phyloP scores from a whole-genome alignment of 2,329 filamentous ascomycete genomes.

The Ceratocystis papillata region DNA sequence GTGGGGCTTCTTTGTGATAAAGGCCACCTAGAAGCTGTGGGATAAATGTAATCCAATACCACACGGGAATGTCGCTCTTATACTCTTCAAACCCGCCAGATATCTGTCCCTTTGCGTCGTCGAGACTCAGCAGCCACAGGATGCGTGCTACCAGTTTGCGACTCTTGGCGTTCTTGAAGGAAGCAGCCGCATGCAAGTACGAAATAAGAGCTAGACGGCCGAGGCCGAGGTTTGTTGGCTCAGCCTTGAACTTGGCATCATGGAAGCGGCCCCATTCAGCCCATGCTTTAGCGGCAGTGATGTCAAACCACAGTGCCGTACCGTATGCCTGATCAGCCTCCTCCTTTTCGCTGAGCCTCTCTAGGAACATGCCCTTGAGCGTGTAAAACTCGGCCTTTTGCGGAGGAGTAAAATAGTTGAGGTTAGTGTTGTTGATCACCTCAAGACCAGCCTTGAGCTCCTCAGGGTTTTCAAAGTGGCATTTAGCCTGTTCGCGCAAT shows the following conservation, averaged over 20 bases:
- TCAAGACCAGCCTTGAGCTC: slow-evolving; percentile 89
- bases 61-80: slow-evolving; percentile 93
- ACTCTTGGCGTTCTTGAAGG: slow-evolving; percentile 95
- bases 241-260: slow-evolving; percentile 88
- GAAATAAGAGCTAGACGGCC: slow-evolving; percentile 90
- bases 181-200: slow-evolving; percentile 87
- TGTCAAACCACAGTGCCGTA: slow-evolving; percentile 89
- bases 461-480: slow-evolving; percentile 90
- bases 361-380: slow-evolving; percentile 97
- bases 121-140: slow-evolving; percentile 87
- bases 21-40: slow-evolving; percentile 88
- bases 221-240: slow-evolving; percentile 67
- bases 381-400: slow-evolving; percentile 99
- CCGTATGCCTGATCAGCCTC: slow-evolving; percentile 93
- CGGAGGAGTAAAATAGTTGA: slow-evolving; percentile 91
- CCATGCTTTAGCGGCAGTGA: slow-evolving; percentile 93
- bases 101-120: slow-evolving; percentile 74
- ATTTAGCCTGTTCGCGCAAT: slow-evolving; percentile 95
- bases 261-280: slow-evolving; percentile 99
- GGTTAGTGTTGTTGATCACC: slow-evolving; percentile 98
- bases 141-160: slow-evolving; percentile 87
- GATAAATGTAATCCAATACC: slow-evolving; percentile 99
- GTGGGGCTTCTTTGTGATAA: slow-evolving; percentile 78
- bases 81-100: slow-evolving; percentile 85
- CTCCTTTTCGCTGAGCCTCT: slow-evolving; percentile 79